Conservation (phyloP, 129 eudicot genomes). For the Escallonia herrerae region DNA sequence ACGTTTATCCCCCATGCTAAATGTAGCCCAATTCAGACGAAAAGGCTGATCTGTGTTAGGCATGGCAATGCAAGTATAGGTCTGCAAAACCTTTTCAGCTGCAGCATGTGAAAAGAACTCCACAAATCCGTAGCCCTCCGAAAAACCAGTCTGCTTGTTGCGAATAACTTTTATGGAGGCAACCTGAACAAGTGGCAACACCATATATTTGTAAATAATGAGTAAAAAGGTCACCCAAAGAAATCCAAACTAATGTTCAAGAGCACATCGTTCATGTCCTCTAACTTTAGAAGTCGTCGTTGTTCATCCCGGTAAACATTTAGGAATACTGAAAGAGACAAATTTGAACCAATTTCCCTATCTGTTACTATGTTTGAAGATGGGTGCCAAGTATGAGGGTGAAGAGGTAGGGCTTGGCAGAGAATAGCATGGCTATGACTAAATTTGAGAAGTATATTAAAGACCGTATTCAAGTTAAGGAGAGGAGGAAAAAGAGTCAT, state of each 20-base stretch:
- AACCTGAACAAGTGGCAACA: slow-evolving; percentile 31
- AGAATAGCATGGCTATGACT: no score
- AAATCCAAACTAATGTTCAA: no score
- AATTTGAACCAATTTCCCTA: no score
- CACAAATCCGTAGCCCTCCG: slow-evolving; percentile 91
- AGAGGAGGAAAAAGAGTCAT: no score
- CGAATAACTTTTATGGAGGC: slow-evolving; percentile 84
- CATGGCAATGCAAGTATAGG: slow-evolving; percentile 51
- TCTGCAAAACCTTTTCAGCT: slow-evolving; percentile 75
- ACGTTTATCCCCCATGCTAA: slow-evolving; percentile 89
- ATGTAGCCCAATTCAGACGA: slow-evolving; percentile 88
- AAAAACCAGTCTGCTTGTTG: slow-evolving; percentile 74
- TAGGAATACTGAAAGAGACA: background rate
- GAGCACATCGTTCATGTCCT: no score
- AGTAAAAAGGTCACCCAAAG: background rate
- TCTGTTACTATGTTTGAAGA: no score
- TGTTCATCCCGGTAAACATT: no score
- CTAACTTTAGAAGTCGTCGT: no score
- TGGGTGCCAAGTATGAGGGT: no score
- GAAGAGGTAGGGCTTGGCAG: no score
- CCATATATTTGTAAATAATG: background rate
- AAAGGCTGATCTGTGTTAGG: slow-evolving; percentile 76
- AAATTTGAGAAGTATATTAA: no score
- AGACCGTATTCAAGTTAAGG: no score
- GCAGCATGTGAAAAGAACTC: slow-evolving; percentile 68